Evolutionary conservation across 768 basidiomycete species (phyloP), one percentile per base, ranked within the genome.

Genomic region (Crucibulum laeve): DNA sequence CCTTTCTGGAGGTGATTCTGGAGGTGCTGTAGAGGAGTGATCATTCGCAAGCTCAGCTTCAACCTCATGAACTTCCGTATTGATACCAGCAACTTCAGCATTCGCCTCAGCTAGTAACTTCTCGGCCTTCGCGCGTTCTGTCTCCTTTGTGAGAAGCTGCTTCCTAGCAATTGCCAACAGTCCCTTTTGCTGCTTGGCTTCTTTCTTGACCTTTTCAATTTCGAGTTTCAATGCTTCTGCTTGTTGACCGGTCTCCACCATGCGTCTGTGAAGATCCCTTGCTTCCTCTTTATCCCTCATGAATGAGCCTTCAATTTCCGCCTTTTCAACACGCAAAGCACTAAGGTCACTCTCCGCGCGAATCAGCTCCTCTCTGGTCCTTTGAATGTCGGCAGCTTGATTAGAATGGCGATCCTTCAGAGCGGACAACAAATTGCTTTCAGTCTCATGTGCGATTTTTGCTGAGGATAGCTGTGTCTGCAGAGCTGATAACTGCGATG

Each of bases 141-240:
- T 70, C 60, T 98, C 95, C 49, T 90, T 86, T 4, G 87, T 80
- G 19, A 77, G 77, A 21, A 98, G 69, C 67, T 98, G 96, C 62
- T 99, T 98, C 69, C 85, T 86, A 4, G 91, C 89, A 59, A 98
- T 95, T 4, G 93, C 93, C 18, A 95, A 74, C 50, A 95, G 73
- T 7, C 96, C 96, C 61, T 91, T 97, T 69, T 97, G 94, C 58
- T 96, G 91, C 61, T 95, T 87, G 1, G 89, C 91, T 40, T 97
- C 94, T 65, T 90, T 98, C 70, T 83, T 93, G 30, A 77, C 61
- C 67, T 88, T 93, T 62, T 98, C 96, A 17, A 92, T 68, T 48
- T 89, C 83, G 8, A 65, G 69, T 61, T 87, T 93, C 40, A 84
- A 60, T 8, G 67, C 57, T 36, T 87, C 79, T 25, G 83, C 83